A percentile compares a stretch with the other conserved stretches of the same genome.
Conservation (phyloP, 352 stramenopile genomes). For the Phytopythium aichiense region DNA sequence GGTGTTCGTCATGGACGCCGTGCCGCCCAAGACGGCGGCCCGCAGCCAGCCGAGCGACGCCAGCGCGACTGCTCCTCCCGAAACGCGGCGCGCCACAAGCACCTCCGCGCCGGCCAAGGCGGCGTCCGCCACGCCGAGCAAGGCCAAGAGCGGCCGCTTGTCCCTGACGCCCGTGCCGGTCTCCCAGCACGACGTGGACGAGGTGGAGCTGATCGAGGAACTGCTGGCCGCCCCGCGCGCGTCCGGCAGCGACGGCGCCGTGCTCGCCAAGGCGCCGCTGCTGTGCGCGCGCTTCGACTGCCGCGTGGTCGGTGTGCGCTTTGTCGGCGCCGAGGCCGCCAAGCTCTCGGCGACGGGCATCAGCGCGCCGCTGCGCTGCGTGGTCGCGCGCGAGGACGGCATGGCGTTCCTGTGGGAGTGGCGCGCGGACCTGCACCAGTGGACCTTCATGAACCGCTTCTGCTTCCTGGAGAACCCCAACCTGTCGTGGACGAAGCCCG, state of each 20-base stretch:
- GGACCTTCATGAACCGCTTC: conserved; percentile 80
- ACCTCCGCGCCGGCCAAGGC: neutral
- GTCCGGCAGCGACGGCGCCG: conserved; percentile 51
- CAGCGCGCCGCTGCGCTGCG: conserved; percentile 44
- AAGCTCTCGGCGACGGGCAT: conserved; percentile 6
- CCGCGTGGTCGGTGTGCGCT: conserved; percentile 56
- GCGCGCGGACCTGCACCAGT: conserved; percentile 69
- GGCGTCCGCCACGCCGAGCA: neutral
- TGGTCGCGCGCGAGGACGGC: conserved; percentile 74
- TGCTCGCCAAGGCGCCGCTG: conserved; percentile 63
- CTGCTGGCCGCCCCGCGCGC: conserved; percentile 47
- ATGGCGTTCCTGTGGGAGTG: conserved; percentile 85
- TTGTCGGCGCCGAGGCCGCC: conserved; percentile 7
- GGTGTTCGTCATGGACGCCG: conserved; percentile 71
- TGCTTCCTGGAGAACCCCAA: conserved; percentile 81
- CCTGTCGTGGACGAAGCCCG: conserved; percentile 72
- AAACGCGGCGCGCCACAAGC: neutral
- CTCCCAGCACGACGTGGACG: conserved; percentile 43
- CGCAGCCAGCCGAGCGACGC: conserved; percentile 11
- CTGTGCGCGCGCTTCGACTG: conserved; percentile 75
- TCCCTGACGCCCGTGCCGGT: conserved; percentile 1
- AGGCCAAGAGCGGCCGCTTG: conserved; percentile 3
- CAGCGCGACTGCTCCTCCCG: conserved; percentile 5
- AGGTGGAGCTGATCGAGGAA: conserved; percentile 67
- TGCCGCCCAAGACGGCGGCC: conserved; percentile 33